phyloP scores from a whole-genome alignment of 371 early-diverging fungal genomes.

The Mucor piriformis region DNA sequence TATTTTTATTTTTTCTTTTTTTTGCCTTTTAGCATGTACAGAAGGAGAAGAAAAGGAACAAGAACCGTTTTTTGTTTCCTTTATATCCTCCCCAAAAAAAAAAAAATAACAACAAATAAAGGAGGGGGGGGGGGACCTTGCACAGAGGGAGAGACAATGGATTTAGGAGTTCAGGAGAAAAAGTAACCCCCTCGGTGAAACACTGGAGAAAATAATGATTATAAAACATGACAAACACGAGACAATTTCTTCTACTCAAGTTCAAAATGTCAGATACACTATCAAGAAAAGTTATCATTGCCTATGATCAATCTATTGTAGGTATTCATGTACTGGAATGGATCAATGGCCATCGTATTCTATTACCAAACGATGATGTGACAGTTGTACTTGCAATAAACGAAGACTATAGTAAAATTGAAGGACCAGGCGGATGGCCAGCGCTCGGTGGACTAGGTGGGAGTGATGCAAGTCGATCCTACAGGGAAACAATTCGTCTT shows the following conservation, averaged over 20 bases:
- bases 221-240: too few relatives aligned
- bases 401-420: conserved; percentile 16
- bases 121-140: not conserved
- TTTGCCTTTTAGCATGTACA: conserved; percentile 12
- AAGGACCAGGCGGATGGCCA: conserved; percentile 11
- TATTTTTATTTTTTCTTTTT: conserved; percentile 5
- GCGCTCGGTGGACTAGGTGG: not conserved
- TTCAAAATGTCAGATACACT: not conserved
- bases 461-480: conserved; percentile 2
- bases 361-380: conserved; percentile 21
- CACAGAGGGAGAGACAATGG: too few relatives aligned
- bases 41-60: not conserved
- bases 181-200: too few relatives aligned
- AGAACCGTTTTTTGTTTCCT: not conserved
- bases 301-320: conserved; percentile 20
- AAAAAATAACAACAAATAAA: conserved; percentile 2
- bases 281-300: conserved; percentile 13
- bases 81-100: not conserved
- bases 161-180: not conserved
- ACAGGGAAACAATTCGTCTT: not conserved
- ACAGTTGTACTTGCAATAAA: conserved; percentile 13
- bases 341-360: conserved; percentile 17
- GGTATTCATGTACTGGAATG: conserved; percentile 19
- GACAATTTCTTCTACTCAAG: too few relatives aligned
- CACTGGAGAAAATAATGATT: too few relatives aligned